Evolutionary conservation across 176 grass and related monocot genomes (phyloP), one percentile per base, ranked within the genome.

Genomic region (Zea luxurians): DNA sequence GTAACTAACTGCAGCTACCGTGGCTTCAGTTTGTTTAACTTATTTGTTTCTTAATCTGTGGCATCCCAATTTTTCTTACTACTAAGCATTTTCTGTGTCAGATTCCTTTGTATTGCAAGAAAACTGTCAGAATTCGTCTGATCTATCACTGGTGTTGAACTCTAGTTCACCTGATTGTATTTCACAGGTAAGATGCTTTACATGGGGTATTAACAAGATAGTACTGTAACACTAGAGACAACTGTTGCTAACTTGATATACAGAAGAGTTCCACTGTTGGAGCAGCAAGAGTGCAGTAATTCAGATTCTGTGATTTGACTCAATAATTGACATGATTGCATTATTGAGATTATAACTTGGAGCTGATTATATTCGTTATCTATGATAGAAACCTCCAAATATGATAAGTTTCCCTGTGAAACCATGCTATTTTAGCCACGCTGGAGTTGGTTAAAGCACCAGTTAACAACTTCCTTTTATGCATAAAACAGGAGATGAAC

Each of bases 141-240:
- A 91, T 66, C 76, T 74, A 35, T 99, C 88, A 44, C 77, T 89
- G 86, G 49, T 93, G 76, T 83, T 87, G 62, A 95, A 77, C 86
- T 90, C 89, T 81, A 87, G 88, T 85, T 82, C 79, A 44, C 74
- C 87, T 17, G 66, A 82, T 20, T 68, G 68, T 71, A 76, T 78
- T 41, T 76, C 89, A 57, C 81, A 88, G 96, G 96, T 99, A 68
- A 82, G 83, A 82, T 63, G 45, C 43, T 85, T 73, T 68, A 41
- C 78, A 78, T 38, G 4, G 66, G 78, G 73, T 35, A 62, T 82
- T 61, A 36, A 68, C 63, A 78, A 67, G 67, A 62, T 54, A 68
- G 13, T 48, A 75, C 70, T 79, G 43, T 88, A 38, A 78, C 9
- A 50, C 45, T 88, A 83, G 62, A 71, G 78, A 84, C 77, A 52